Conservation (phyloP, 257 asterid genomes). For the Pogostemon cablin region DNA sequence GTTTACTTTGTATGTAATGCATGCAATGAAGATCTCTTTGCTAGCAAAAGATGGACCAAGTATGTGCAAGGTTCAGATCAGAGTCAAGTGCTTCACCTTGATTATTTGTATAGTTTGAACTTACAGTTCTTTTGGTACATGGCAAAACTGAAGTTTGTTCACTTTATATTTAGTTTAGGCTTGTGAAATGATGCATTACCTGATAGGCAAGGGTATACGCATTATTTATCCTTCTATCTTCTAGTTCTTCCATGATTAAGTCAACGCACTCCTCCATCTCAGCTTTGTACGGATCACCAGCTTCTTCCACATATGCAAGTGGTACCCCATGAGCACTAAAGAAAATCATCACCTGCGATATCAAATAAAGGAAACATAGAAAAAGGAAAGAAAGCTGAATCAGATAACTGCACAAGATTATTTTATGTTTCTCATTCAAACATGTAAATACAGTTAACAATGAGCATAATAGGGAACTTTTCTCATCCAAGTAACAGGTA, state of each 20-base stretch:
- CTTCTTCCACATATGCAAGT: slow-evolving; percentile 97
- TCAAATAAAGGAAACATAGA: slow-evolving; percentile 23
- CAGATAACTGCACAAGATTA: neutral
- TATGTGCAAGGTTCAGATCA: too few species aligned
- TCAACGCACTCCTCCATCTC: slow-evolving; percentile 99
- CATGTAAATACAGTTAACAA: slow-evolving; percentile 13
- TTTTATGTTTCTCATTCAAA: slow-evolving; percentile 21
- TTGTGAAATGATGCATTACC: slow-evolving; percentile 45
- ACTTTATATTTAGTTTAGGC: neutral
- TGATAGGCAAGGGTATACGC: slow-evolving; percentile 95
- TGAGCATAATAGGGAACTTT: slow-evolving; percentile 20
- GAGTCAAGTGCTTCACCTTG: too few species aligned
- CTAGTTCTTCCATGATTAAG: slow-evolving; percentile 96
- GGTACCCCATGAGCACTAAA: slow-evolving; percentile 99
- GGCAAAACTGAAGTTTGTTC: too few species aligned
- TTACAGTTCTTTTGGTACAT: too few species aligned
- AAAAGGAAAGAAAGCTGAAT: neutral
- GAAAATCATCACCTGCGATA: slow-evolving; percentile 89
- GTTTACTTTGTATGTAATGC: too few species aligned
- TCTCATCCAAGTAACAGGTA: slow-evolving; percentile 17
- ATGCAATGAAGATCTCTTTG: too few species aligned
- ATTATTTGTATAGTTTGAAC: too few species aligned
- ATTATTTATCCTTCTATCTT: slow-evolving; percentile 64
- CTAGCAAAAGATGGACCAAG: too few species aligned
- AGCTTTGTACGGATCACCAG: slow-evolving; percentile 99